These are phyloP conservation scores for Pestalotiopsis sp. DNA, from an alignment of 2,329 filamentous ascomycete genomes.

Conservation along the genomic window DNA sequence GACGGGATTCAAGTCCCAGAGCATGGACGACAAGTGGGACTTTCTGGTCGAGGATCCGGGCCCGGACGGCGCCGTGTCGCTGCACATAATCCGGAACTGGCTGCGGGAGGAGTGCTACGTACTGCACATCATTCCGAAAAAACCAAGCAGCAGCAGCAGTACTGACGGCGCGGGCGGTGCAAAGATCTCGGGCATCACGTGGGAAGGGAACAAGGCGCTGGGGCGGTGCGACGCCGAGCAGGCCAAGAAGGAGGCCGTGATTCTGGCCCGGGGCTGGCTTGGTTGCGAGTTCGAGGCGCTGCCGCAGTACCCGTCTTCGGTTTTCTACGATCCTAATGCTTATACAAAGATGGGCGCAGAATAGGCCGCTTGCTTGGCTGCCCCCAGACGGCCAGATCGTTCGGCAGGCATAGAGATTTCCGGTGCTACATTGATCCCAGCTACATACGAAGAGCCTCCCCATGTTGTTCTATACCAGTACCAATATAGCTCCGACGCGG, in stretches of 20 bases:
- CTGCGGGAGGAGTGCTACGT: conserved; percentile 15
- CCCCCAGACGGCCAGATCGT: too few relatives aligned
- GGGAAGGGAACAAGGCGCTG: conserved; percentile 17
- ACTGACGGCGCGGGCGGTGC: conserved; percentile 2
- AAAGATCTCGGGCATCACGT: conserved; percentile 19
- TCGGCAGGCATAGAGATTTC: too few relatives aligned
- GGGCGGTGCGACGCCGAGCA: conserved; percentile 17
- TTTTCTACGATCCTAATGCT: conserved; percentile 15
- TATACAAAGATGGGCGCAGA: not conserved
- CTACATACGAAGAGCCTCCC: too few relatives aligned
- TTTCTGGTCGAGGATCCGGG: conserved; percentile 15
- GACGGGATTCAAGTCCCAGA: conserved; percentile 15
- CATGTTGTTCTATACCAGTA: not conserved
- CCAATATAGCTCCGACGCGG: not conserved
- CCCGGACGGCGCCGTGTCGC: conserved; percentile 15
- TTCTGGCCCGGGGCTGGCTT: conserved; percentile 14
- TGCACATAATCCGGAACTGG: conserved; percentile 18
- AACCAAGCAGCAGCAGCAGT: not conserved
- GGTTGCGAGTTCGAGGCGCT: conserved; percentile 17
- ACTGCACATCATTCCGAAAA: conserved; percentile 10
- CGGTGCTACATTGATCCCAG: too few relatives aligned
- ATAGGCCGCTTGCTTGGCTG: not conserved
- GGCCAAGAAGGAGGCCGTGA: conserved; percentile 18
- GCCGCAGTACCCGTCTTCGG: conserved; percentile 14
- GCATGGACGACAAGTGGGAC: conserved; percentile 19